Evolutionary conservation across 225 moss, liverwort and hornwort species (phyloP).

Genomic region (Physcomitrium patens): DNA sequence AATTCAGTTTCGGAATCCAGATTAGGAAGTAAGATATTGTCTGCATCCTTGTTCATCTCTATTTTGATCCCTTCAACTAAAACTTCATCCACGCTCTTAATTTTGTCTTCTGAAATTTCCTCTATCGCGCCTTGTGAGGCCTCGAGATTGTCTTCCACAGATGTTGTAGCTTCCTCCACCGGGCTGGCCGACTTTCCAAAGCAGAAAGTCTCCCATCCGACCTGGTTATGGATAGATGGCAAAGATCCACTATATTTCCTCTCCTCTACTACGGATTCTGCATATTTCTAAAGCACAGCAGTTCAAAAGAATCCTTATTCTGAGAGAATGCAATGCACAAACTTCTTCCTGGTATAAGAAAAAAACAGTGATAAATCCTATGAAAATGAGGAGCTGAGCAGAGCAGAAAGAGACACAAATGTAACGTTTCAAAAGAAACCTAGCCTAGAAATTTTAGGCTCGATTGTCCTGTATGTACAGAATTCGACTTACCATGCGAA

Average conservation of each 20-base stretch:
- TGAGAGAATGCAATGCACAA: constrained; percentile 25
- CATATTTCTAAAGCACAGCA: constrained; percentile 43
- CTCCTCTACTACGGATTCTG: constrained; percentile 33
- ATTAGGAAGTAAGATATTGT: constrained; percentile 28
- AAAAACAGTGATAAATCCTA: background rate
- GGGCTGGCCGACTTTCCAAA: constrained; percentile 66
- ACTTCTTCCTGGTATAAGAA: background rate
- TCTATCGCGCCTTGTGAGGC: constrained; percentile 24
- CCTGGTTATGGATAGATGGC: constrained; percentile 78
- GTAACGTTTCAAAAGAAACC: background rate
- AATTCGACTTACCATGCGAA: constrained; percentile 69
- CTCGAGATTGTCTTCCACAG: constrained; percentile 29
- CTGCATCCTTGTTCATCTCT: constrained; percentile 24
- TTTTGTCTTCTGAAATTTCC: constrained; percentile 33
- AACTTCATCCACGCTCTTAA: constrained; percentile 23
- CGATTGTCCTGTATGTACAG: background rate
- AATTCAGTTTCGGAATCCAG: constrained; percentile 39
- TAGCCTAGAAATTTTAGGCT: background rate
- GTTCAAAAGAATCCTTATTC: background rate
- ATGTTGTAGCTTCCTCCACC: constrained; percentile 40
- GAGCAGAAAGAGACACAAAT: constrained; percentile 4
- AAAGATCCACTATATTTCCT: constrained; percentile 44
- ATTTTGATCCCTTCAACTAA: constrained; percentile 26
- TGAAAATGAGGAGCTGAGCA: background rate
- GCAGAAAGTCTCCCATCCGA: constrained; percentile 88